Conservation (phyloP, 2,329 filamentous ascomycete genomes). For the Monosporascus sp. region DNA sequence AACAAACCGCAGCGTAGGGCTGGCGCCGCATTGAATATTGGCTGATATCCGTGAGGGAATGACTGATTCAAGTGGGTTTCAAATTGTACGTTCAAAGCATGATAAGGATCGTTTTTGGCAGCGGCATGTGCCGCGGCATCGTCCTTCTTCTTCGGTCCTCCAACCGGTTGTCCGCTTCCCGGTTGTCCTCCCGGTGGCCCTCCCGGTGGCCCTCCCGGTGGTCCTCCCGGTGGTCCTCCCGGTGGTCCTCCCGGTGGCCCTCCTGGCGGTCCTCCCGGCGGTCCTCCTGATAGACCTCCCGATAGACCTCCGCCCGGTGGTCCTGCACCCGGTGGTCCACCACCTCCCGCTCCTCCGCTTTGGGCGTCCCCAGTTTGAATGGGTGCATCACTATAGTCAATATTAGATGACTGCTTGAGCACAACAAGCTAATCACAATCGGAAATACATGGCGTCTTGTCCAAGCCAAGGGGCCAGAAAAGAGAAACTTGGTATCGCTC, state of each 20-base stretch:
- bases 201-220: background rate
- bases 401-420: background rate
- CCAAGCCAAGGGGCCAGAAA: no score
- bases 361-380: background rate
- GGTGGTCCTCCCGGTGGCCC: background rate
- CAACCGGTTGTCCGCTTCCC: background rate
- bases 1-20: conserved; percentile 7
- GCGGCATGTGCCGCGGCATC: no score
- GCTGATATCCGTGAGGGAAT: conserved; percentile 6
- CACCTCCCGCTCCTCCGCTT: background rate
- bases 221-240: background rate
- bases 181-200: background rate
- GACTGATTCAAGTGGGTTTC: background rate
- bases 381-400: background rate
- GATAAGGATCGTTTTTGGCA: no score
- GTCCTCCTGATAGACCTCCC: no score
- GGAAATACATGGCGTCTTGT: no score
- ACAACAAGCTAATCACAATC: no score
- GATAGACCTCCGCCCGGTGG: background rate
- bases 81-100: background rate
- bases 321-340: background rate
- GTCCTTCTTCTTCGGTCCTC: no score
- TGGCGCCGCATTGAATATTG: background rate
- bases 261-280: no score
- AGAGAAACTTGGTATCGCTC: background rate